phyloP scores from a whole-genome alignment of 1,139 yeast species.

The Debaryomyces udenii region DNA sequence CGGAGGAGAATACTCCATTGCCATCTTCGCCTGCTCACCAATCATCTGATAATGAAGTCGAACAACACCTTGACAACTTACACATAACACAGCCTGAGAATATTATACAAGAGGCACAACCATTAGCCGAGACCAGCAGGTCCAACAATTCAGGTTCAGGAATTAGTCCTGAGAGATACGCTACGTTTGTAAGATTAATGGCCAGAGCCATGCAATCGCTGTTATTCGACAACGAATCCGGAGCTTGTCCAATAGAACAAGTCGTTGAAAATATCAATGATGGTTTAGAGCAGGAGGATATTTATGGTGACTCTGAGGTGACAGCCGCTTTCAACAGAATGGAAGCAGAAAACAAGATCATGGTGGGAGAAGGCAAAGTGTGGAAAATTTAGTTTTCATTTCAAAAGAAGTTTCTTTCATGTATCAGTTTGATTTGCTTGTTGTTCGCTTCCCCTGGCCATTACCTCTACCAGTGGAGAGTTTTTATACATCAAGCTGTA shows the following conservation, averaged over 20 bases:
- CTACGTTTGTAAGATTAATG: constrained; percentile 46
- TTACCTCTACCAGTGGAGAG: too few species aligned
- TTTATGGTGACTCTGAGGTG: constrained; percentile 55
- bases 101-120: constrained; percentile 17
- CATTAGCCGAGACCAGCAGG: constrained; percentile 23
- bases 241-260: constrained; percentile 48
- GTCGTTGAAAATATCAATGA: constrained; percentile 52
- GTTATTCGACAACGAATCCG: constrained; percentile 47
- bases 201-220: constrained; percentile 51
- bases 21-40: constrained; percentile 13
- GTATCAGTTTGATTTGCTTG: constrained; percentile 1
- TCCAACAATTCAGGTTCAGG: constrained; percentile 22
- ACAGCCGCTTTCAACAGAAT: constrained; percentile 54
- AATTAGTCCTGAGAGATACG: constrained; percentile 55
- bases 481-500: too few species aligned
- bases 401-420: not conserved
- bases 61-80: constrained; percentile 27
- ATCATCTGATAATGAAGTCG: constrained; percentile 22
- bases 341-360: constrained; percentile 59
- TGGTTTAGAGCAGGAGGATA: constrained; percentile 62
- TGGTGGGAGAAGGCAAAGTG: constrained; percentile 63
- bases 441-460: not conserved
- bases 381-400: constrained; percentile 49
- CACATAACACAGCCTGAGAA: constrained; percentile 20
- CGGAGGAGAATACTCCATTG: constrained; percentile 15